Base-by-base conservation (phyloP, 352 stramenopile genomes). In the Blastocystis sp. region DNA sequence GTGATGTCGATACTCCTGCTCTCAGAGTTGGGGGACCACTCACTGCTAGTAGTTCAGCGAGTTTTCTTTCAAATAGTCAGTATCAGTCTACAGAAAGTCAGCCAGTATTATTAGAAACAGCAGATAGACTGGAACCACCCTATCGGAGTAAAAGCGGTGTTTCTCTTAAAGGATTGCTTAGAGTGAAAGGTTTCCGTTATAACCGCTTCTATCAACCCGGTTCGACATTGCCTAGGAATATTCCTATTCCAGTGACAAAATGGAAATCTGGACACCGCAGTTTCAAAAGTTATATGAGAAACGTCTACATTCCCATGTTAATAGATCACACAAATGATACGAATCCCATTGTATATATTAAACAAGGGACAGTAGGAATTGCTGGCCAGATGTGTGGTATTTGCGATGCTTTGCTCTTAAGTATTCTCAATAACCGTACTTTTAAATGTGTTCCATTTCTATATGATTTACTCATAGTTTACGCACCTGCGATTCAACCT, bases 331-430 rank as follows among this genome's bases (percentile, higher is more conserved):
- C 55, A 11, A 43, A 18, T 13, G 29, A 66, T 55, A 29, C 43
- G 0, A 77, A 77, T 4, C 34, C 26, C 47, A 68, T 84, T 43
- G 53, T 84, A 18, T 84, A 84, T 29, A 18, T 41, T 2, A 84
- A 84, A 34, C 15, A 37, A 11, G 73, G 53, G 18, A 68, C 45
- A 15, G 68, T 53, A 11, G 73, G 73, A 66, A 66, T 84, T 9
- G 73, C 50, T 20, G 73, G 50, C 18, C 73, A 84, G 53, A 84
- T 84, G 29, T 39, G 34, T 26, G 73, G 73, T 23, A 68, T 84
- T 29, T 84, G 73, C 39, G 73, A 84, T 43, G 53, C 62, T 4
- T 55, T 84, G 43, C 43, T 84, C 1, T 26, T 66, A 11, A 15
- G 20, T 6, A 66, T 84, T 23, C 20, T 66, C n/a, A 84, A 66